Evolutionary conservation across 1,284 basidiomycete species (phyloP).

Genomic region (Lentinus polychrous): DNA sequence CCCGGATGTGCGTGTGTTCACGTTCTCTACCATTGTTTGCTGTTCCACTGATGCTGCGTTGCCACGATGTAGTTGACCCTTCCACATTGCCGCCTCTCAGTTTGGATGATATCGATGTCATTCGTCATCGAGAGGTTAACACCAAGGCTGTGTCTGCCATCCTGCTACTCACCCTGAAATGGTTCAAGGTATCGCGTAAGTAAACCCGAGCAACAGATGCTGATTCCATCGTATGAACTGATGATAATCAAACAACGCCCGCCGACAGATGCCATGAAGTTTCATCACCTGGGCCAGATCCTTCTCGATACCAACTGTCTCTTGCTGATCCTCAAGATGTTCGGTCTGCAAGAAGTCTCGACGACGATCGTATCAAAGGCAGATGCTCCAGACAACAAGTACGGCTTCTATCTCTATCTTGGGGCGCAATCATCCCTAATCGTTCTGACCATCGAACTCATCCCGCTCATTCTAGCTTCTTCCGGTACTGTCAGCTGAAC

Average conservation of each 20-base stretch:
- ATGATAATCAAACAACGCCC: too few species aligned
- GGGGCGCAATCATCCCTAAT: conserved; percentile 9
- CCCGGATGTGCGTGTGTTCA: conserved; percentile 62
- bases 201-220: conserved; percentile 14
- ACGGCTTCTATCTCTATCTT: conserved; percentile 19
- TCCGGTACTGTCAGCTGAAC: conserved; percentile 84
- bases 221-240: background rate
- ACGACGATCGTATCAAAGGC: conserved; percentile 81
- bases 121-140: conserved; percentile 94
- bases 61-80: conserved; percentile 46
- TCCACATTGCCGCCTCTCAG: conserved; percentile 67
- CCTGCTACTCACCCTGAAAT: conserved; percentile 84
- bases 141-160: conserved; percentile 97
- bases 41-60: conserved; percentile 6
- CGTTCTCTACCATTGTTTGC: conserved; percentile 3
- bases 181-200: conserved; percentile 97
- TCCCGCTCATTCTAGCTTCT: conserved; percentile 59
- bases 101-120: conserved; percentile 92
- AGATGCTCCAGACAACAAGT: conserved; percentile 87
- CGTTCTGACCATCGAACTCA: conserved; percentile 1
- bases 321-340: conserved; percentile 95
- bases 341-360: conserved; percentile 90
- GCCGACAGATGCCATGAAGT: conserved; percentile 88
- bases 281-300: conserved; percentile 93
- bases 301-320: conserved; percentile 95